Percentiles rank a stretch among this genome's conserved stretches.
phyloP scores from a whole-genome alignment of 2,329 filamentous ascomycete genomes.

The Lachnellula occidentalis region DNA sequence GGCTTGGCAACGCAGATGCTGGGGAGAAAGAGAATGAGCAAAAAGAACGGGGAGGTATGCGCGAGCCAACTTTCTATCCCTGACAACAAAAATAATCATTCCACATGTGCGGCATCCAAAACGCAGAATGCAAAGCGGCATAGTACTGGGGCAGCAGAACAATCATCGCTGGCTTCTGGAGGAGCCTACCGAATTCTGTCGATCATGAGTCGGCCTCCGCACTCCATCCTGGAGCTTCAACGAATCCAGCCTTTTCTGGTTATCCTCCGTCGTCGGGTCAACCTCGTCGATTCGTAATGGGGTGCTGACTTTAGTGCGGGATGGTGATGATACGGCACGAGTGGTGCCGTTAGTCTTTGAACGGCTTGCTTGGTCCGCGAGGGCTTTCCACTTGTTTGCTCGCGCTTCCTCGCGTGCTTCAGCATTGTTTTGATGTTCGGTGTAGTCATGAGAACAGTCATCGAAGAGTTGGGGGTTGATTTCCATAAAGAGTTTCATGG shows the following conservation, averaged over 20 bases:
- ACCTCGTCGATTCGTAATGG: slow-evolving; percentile 63
- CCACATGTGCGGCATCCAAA: slow-evolving; percentile 19
- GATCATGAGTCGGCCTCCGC: slow-evolving; percentile 51
- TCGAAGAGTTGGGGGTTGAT: slow-evolving; percentile 98
- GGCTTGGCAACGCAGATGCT: no score
- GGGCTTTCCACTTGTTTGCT: slow-evolving; percentile 82
- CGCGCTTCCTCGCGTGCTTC: slow-evolving; percentile 76
- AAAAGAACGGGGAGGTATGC: slow-evolving; percentile 17
- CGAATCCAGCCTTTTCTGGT: slow-evolving; percentile 80
- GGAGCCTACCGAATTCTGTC: slow-evolving; percentile 51
- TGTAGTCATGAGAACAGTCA: slow-evolving; percentile 97
- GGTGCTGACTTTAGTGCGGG: slow-evolving; percentile 36
- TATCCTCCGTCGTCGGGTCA: slow-evolving; percentile 75
- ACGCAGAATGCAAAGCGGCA: slow-evolving; percentile 26
- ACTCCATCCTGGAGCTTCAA: slow-evolving; percentile 79
- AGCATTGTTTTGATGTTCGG: slow-evolving; percentile 89
- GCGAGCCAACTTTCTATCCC: slow-evolving; percentile 26
- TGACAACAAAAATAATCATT: slow-evolving; percentile 12
- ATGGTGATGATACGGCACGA: slow-evolving; percentile 31
- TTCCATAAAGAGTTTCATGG: slow-evolving; percentile 99
- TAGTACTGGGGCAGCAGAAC: slow-evolving; percentile 13
- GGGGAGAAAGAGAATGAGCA: slow-evolving; percentile 12
- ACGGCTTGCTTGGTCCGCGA: slow-evolving; percentile 73
- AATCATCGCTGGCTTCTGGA: slow-evolving; percentile 35
- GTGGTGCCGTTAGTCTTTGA: slow-evolving; percentile 46